Evolutionary conservation across 306 rosid genomes (phyloP), one percentile per base, ranked within the genome.

Genomic region (Prunus armeniaca): DNA sequence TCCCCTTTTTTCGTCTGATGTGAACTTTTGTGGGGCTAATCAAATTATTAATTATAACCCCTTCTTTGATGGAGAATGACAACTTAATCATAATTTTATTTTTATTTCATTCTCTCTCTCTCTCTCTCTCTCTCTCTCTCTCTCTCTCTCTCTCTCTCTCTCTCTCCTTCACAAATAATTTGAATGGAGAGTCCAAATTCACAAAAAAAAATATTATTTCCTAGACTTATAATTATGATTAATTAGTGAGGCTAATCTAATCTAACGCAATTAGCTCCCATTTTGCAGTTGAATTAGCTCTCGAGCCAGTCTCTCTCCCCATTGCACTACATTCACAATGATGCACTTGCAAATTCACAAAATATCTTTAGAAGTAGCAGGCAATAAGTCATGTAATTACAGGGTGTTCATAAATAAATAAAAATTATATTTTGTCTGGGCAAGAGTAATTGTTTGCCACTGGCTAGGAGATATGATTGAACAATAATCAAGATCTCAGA

Each of bases 1-100:
- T 84, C 79, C 65, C 84, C 90, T 87, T 88, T 88, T 90, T 87
- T 82, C 80, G 83, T 85, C 84, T 78, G 89, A 90, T 82, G 87
- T 86, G 93, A 89, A 80, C 83, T 83, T 80, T 84, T 81, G 96
- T 87, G 88, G 89, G 89, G 61, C 85, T 83, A 51, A 32, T 79
- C 85, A 58, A 49, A 76, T 83, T 77, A 83, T 82, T 80, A 76
- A 12, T 56, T 19, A 20, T 19, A 65, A 67, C 56, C 65, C 50
- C 69, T 73, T 70, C 28, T 20, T 56, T 22, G 62, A 46, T 64
- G 28, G 64, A 72, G 67, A 83, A 79, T 62, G 70, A 83, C 85
- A 74, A 65, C 82, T 78, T 76, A 78, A 63, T 79, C 76, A 74
- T 54, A 57, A 77, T 13, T 61, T 65, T 24, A 9, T 38, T 25